Evolutionary conservation across 208 protist species (phyloP).

Genomic region (Acanthamoeba triangularis): DNA sequence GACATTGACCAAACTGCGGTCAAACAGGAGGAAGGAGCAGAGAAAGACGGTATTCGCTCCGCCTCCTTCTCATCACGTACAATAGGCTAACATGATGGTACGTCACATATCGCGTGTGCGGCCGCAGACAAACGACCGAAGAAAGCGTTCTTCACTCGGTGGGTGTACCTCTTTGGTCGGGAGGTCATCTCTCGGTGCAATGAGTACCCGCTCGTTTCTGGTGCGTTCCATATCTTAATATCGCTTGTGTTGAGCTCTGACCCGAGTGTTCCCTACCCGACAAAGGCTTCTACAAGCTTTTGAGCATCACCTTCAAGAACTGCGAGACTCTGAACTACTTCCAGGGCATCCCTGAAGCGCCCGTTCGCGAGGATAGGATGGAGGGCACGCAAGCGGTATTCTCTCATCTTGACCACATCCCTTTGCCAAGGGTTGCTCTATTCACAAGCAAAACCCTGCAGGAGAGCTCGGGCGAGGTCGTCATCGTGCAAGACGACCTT

Average conservation of each 20-base stretch:
- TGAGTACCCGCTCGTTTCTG: constrained; percentile 79
- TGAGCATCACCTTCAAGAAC: constrained; percentile 81
- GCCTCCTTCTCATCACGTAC: neutral
- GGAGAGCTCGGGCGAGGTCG: constrained; percentile 28
- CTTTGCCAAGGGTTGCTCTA: neutral
- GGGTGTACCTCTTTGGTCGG: constrained; percentile 84
- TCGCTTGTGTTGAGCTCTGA: neutral
- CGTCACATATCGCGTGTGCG: too few species aligned
- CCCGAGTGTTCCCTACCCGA: neutral
- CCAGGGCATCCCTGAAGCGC: constrained; percentile 32
- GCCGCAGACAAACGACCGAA: neutral
- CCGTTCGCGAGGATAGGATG: neutral
- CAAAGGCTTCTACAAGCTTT: constrained; percentile 85
- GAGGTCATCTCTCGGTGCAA: constrained; percentile 81
- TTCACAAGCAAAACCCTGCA: neutral
- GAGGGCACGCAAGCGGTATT: constrained; percentile 39
- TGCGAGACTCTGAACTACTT: constrained; percentile 82
- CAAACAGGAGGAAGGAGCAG: neutral
- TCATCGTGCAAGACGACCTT: constrained; percentile 49
- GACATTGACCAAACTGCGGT: neutral
- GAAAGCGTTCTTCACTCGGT: constrained; percentile 68
- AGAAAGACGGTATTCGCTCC: neutral
- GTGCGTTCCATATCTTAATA: neutral
- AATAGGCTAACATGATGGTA: too few species aligned
- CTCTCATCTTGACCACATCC: neutral